Conservation (phyloP, 495 filamentous ascomycete genomes). For the Talaromyces ruber region DNA sequence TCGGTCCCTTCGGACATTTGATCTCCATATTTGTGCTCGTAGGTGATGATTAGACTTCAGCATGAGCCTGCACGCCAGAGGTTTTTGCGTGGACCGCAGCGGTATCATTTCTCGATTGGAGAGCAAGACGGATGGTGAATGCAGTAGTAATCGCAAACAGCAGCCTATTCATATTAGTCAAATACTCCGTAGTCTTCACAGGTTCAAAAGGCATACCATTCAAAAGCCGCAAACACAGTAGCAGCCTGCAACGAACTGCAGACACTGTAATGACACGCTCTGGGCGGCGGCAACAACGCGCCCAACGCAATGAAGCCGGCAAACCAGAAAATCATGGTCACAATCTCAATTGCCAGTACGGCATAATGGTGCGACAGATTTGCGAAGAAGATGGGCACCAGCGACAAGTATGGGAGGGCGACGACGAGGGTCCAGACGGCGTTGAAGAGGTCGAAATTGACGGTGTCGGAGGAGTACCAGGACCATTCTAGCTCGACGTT, state of each 20-base stretch:
- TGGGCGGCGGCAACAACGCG: constrained; percentile 42
- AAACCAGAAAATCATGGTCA: constrained; percentile 88
- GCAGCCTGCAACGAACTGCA: constrained; percentile 44
- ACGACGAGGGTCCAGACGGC: constrained; percentile 62
- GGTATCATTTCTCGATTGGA: background rate
- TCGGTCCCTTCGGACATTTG: background rate
- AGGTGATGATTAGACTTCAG: background rate
- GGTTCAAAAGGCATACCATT: constrained; percentile 33
- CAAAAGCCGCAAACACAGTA: constrained; percentile 45
- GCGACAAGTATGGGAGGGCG: constrained; percentile 53
- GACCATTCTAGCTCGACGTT: constrained; percentile 22
- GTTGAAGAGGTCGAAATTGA: constrained; percentile 69
- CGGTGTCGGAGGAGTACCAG: constrained; percentile 27
- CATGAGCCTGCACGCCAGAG: background rate
- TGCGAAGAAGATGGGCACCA: constrained; percentile 53
- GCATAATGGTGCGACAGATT: constrained; percentile 48
- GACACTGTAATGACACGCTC: constrained; percentile 32
- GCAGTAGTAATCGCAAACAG: constrained; percentile 29
- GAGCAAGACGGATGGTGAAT: background rate
- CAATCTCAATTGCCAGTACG: constrained; percentile 54
- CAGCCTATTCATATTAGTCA: constrained; percentile 26
- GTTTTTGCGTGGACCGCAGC: background rate
- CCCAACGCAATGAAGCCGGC: constrained; percentile 70
- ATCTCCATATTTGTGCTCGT: background rate
- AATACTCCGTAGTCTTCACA: background rate